Base-by-base conservation (phyloP, 768 basidiomycete genomes). In the Rhodosporidiobolus sp. region DNA sequence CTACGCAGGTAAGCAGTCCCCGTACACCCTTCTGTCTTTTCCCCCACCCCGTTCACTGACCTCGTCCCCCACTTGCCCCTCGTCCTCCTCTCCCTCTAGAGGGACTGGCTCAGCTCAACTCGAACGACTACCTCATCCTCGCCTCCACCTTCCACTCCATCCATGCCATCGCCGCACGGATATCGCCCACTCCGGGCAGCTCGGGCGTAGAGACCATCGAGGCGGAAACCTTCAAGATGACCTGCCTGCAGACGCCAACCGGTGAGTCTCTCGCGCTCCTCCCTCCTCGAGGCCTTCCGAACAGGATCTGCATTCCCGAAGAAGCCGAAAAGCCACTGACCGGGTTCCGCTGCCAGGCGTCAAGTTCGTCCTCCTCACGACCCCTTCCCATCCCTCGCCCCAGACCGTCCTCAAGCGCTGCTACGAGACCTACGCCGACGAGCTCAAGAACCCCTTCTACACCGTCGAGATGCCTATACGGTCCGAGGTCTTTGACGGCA, bases 401-500 rank as follows among this genome's bases (percentile, higher is more conserved):
- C 92, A 88, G 30, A 78, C 86, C 6, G 83, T 89, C 30, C 83
- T 99, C 52, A 88, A 89, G 78, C 91, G 88, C 80, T 88, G 93
- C 58, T 98, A 98, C 81, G 93, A 97, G 80, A 87, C 86, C 28
- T 99, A 97, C 80, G 86, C 94, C 1, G 96, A 98, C 79, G 88
- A 90, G 2, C 95, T 97, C 92, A 97, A 98, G 84, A 97, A 97
- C 79, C 96, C 96, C 1, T 99, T 99, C 82, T 93, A 98, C 81
- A 95, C 93, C 10, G 91, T 90, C n/a, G 96, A 98, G 81, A 99
- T 98, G 95, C 96, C 96, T 4, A 94, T 98, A 75, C 87, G 96
- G 58, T 92, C 85, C 55, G 91, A 93, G 77, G 87, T 87, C 26
- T 98, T 98, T 79, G 95, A 98, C 78, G 82, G 54, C 6, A 79